A percentile compares a stretch with the other conserved stretches of the same genome.
Evolutionary conservation across 2,329 filamentous ascomycete species (phyloP).

Genomic region (Aspergillus jensenii): DNA sequence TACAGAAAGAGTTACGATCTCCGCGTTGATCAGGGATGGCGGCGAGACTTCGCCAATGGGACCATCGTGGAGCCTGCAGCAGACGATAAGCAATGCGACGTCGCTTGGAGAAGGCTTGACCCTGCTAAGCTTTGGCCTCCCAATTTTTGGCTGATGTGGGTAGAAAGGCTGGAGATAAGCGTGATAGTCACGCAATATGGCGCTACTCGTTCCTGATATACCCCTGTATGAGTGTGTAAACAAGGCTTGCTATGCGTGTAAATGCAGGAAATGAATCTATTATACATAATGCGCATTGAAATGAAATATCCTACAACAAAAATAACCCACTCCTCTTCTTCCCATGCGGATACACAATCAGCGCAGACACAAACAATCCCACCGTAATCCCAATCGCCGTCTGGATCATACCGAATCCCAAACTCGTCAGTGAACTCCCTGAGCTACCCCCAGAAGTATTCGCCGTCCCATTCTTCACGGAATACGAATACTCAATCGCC

Average conservation of each 20-base stretch:
- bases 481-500: constrained; percentile 58
- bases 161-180: no score
- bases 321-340: constrained; percentile 46
- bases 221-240: no score
- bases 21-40: background rate
- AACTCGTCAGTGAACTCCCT: constrained; percentile 25
- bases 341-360: constrained; percentile 50
- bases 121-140: background rate
- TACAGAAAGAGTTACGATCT: background rate
- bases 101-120: constrained; percentile 3
- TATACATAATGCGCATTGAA: no score
- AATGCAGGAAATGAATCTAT: no score
- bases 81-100: constrained; percentile 11
- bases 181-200: no score
- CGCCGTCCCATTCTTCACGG: constrained; percentile 20
- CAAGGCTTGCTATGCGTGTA: no score
- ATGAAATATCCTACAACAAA: no score
- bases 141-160: no score
- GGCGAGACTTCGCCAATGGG: background rate
- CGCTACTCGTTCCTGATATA: no score
- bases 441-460: constrained; percentile 12
- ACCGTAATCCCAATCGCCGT: constrained; percentile 51
- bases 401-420: constrained; percentile 51
- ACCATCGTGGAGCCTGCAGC: background rate
- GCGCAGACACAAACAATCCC: constrained; percentile 48